Evolutionary conservation across 257 asterid genomes (phyloP), one percentile per base, ranked within the genome.

Genomic region (Craterostigma plantagineum): DNA sequence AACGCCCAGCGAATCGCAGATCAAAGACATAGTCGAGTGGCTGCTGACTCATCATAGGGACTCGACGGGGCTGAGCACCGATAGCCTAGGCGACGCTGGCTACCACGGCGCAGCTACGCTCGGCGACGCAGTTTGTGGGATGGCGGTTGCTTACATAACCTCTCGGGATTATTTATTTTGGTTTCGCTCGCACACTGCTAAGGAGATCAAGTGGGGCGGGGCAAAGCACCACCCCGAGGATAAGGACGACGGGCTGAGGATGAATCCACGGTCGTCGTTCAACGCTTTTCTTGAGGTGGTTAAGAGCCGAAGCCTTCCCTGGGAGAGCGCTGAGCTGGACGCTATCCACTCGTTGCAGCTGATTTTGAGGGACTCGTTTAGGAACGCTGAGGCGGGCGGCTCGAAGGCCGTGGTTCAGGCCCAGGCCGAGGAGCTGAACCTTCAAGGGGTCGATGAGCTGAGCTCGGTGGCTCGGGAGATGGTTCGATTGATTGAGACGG

Each of bases 241-340:
- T 38, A 75, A 71, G 50, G 80, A 75, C 45, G 79, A 73, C 59
- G 60, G 68, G 17, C 63, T 42, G 43, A 44, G 66, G 45, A 62
- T 75, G 80, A 66, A 75, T 53, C 85, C 94, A 0, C 84, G 96
- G 11, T 85, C 94, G 33, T 85, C 96, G 1, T 85, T 85, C 57
- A 72, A 70, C 53, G 96, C 90, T 14, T 85, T 85, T 66, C 60
- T 85, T 11, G 96, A 85, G 60, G 94, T 85, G 42, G 94, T 77
- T 13, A 85, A 85, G 73, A 80, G 90, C 47, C 62, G 85, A 42
- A 80, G 94, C 62, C 53, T 67, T 42, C 96, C 91, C n/a, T 85
- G 96, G 96, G 93, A 85, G 60, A 74, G 52, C 61, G 82, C 91
- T 6, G 94, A 85, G 62, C 72, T 85, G 82, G 93, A 85, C 60